Conservation (phyloP, 495 filamentous ascomycete genomes). For the Entonaema liquescens region DNA sequence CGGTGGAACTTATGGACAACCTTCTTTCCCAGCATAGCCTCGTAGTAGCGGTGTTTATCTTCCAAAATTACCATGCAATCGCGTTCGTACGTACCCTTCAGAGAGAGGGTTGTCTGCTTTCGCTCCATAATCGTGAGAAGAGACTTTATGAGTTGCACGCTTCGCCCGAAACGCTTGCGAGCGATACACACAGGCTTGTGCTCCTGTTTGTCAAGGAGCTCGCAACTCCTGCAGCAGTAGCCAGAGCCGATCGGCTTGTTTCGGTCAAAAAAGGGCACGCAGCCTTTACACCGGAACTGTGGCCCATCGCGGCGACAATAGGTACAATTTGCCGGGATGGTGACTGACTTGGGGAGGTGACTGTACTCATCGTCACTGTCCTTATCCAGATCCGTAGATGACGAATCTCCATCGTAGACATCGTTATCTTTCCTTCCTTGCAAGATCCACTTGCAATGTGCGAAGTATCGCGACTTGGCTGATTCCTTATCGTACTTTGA, state of each 20-base stretch:
- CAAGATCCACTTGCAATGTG: slow-evolving; percentile 4
- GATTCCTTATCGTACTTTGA: background rate
- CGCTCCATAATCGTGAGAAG: background rate
- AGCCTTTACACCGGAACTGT: background rate
- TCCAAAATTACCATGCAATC: background rate
- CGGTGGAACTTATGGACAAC: background rate
- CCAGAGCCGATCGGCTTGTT: background rate
- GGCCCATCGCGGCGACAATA: background rate
- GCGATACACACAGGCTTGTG: background rate
- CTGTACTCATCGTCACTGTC: background rate
- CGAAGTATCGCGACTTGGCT: background rate
- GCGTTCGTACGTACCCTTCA: background rate
- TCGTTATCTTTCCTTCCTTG: background rate
- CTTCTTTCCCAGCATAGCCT: background rate
- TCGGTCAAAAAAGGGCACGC: background rate
- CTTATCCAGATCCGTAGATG: background rate
- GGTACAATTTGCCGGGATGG: background rate
- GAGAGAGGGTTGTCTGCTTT: background rate
- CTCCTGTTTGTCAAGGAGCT: background rate
- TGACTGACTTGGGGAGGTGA: background rate
- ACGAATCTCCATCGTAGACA: background rate
- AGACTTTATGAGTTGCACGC: background rate
- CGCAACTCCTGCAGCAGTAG: background rate
- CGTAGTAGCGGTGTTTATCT: background rate
- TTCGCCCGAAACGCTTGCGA: background rate